A percentile compares a stretch with the other conserved stretches of the same genome.
Conservation (phyloP, 2,329 filamentous ascomycete genomes). For the Clonostachys solani region DNA sequence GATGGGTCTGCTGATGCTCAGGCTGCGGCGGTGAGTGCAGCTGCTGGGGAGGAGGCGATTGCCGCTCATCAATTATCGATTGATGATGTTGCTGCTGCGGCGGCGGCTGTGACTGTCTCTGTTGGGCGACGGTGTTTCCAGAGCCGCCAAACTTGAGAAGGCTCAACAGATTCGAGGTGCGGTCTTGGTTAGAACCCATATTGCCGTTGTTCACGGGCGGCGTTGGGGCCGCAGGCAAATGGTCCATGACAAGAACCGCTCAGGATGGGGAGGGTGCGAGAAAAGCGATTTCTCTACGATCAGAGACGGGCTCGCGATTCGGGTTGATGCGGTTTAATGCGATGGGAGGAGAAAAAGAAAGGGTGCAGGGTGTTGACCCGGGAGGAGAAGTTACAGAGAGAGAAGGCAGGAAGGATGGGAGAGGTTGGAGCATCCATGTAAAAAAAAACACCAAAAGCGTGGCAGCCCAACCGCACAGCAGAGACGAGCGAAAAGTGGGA, state of each 20-base stretch:
- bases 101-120: conserved; percentile 18
- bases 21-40: conserved; percentile 7
- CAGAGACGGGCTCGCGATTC: neutral
- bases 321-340: neutral
- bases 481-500: too few species aligned
- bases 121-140: conserved; percentile 19
- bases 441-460: neutral
- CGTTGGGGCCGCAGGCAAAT: conserved; percentile 48
- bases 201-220: conserved; percentile 32
- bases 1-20: conserved; percentile 7
- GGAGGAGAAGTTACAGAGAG: neutral
- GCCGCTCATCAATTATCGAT: conserved; percentile 7
- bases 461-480: conserved; percentile 2
- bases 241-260: conserved; percentile 16
- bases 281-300: too few species aligned
- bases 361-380: too few species aligned
- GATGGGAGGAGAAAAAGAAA: neutral
- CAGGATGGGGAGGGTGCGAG: too few species aligned
- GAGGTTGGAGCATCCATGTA: neutral
- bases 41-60: conserved; percentile 5
- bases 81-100: conserved; percentile 13
- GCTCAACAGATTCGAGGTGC: conserved; percentile 53
- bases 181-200: conserved; percentile 34
- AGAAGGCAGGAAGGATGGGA: too few species aligned
- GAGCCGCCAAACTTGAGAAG: conserved; percentile 55